Conservation (phyloP, 768 basidiomycete genomes). For the Boletus pseudo-olivaceus region DNA sequence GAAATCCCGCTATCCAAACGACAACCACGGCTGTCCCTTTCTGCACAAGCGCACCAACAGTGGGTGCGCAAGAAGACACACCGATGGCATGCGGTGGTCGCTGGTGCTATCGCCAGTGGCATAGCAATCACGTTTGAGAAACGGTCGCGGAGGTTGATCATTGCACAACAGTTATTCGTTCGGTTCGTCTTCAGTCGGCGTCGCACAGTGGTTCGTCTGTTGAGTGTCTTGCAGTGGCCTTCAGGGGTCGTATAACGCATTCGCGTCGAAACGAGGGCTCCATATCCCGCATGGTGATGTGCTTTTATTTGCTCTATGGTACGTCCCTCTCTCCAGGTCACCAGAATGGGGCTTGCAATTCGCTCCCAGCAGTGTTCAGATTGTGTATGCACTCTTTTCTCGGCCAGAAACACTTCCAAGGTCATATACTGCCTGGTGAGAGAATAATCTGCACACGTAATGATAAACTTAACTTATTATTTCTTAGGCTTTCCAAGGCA, state of each 20-base stretch:
- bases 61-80: constrained; percentile 65
- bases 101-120: constrained; percentile 73
- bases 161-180: constrained; percentile 88
- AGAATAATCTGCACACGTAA: not conserved
- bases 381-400: constrained; percentile 74
- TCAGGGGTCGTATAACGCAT: constrained; percentile 85
- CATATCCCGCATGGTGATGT: constrained; percentile 80
- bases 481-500: constrained; percentile 67
- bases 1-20: constrained; percentile 29
- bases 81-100: constrained; percentile 76
- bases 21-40: constrained; percentile 54
- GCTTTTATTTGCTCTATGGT: constrained; percentile 77
- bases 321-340: constrained; percentile 15
- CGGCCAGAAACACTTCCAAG: constrained; percentile 82
- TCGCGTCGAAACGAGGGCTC: constrained; percentile 62
- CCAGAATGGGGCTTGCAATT: not conserved
- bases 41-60: constrained; percentile 57
- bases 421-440: constrained; percentile 73
- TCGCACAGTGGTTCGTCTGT: not conserved
- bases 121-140: constrained; percentile 78
- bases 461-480: not conserved
- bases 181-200: constrained; percentile 38
- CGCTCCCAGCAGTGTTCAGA: constrained; percentile 68
- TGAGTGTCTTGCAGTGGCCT: constrained; percentile 55
- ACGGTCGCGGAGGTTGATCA: constrained; percentile 54